Evolutionary conservation across 345 rosid genomes (phyloP).

Genomic region (Murraya paniculata): DNA sequence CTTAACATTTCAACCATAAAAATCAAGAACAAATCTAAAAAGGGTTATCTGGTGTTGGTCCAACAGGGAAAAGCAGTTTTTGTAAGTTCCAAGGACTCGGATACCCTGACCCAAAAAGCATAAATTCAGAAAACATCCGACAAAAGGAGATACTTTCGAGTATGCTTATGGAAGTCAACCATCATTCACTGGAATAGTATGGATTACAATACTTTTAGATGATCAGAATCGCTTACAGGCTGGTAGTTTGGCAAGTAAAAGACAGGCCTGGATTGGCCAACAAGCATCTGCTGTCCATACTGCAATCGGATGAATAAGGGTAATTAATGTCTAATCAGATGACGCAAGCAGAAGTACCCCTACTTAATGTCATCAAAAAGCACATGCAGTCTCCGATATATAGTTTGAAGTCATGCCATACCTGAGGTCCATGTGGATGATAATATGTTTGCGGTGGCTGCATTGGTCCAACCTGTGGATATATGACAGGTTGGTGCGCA

Average conservation of each 20-base stretch:
- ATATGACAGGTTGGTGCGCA: conserved; percentile 73
- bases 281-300: conserved; percentile 68
- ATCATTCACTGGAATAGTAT: background rate
- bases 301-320: conserved; percentile 29
- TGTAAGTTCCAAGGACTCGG: background rate
- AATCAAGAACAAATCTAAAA: background rate
- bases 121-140: background rate
- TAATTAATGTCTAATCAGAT: conserved; percentile 9
- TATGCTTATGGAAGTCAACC: background rate
- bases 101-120: background rate
- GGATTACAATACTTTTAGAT: background rate
- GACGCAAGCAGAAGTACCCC: background rate
- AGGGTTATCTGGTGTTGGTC: background rate
- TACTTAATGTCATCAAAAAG: background rate
- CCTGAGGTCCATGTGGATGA: conserved; percentile 79
- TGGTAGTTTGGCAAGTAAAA: conserved; percentile 63
- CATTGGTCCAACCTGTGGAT: conserved; percentile 50
- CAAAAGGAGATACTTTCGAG: too few relatives aligned
- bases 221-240: conserved; percentile 48
- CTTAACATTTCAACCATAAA: background rate
- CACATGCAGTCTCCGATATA: background rate
- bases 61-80: background rate
- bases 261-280: conserved; percentile 61
- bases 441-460: conserved; percentile 63
- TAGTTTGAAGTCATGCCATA: conserved; percentile 18